Base-by-base conservation (phyloP, 2,329 filamentous ascomycete species). In the Aspergillus fischeri region DNA sequence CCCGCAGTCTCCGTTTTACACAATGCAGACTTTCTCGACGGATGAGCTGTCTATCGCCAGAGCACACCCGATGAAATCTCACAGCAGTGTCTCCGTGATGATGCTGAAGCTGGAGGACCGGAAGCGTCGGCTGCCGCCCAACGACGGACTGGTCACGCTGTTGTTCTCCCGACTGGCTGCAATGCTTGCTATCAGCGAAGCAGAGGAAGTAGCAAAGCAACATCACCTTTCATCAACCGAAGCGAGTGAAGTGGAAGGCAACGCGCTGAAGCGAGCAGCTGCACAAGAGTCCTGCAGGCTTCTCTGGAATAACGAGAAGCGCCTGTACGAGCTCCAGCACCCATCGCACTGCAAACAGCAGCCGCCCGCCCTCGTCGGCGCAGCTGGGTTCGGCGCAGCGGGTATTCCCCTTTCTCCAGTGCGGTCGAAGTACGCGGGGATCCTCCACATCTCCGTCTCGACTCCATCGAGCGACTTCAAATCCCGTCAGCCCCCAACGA, bases 161-260 rank as follows among this genome's bases (percentile, higher is more conserved):
- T 70, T 80, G 47, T 80, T 80, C 60, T 78, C 79, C n/a, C 76
- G 77, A 51, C 65, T 80, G 20, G 79, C 79, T 14, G 78, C 77
- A 49, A 77, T 81, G 65, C 68, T 80, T 21, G 79, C 79, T 7
- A 75, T 80, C 29, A 78, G 80, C 44, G 74, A 80, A 53, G 75
- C 77, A 11, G 67, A 68, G 11, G 72, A 74, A 14, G 60, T 78
- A 29, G 71, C 74, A 24, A 71, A 72, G 44, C 62, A 75, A 50
- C 73, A 79, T 54, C 62, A 69, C 10, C 68, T 81, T 7, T 64
- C 73, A 3, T 72, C 75, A 14, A 67, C 72, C 4, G 72, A 78
- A 24, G 72, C 76, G 17, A 67, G 73, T 32, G 73, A 78, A 24
- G 69, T 77, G 3, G 75, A 80, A 62, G 70, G 64, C 6, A 72